A percentile compares a stretch with the other conserved stretches of the same genome.
Conservation (phyloP, 2,329 filamentous ascomycete species). For the Nigrograna mackinnonii region DNA sequence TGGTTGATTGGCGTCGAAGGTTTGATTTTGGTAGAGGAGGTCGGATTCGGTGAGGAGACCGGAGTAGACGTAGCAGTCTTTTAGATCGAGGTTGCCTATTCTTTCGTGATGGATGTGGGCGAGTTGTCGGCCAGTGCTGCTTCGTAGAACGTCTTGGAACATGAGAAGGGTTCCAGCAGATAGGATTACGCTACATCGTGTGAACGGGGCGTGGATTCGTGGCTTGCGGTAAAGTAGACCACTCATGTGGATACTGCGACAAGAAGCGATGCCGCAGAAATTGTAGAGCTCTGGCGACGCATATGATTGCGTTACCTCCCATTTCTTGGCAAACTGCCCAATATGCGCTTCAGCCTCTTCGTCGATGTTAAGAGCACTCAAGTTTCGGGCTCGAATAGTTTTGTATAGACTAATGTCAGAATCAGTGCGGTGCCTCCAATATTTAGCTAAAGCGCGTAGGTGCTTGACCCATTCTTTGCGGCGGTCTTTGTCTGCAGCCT, state of each 20-base stretch:
- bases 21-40: constrained; percentile 66
- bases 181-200: constrained; percentile 63
- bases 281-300: constrained; percentile 69
- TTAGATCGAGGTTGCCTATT: constrained; percentile 61
- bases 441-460: constrained; percentile 59
- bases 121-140: constrained; percentile 57
- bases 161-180: constrained; percentile 64
- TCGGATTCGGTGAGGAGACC: constrained; percentile 66
- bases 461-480: constrained; percentile 66
- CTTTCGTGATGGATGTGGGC: constrained; percentile 66
- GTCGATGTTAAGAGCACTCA: constrained; percentile 64
- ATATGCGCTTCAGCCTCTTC: constrained; percentile 67
- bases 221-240: constrained; percentile 68
- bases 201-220: constrained; percentile 64
- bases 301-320: constrained; percentile 67
- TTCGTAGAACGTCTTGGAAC: constrained; percentile 63
- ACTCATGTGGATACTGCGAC: constrained; percentile 64
- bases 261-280: constrained; percentile 66
- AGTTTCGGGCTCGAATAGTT: constrained; percentile 59
- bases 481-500: constrained; percentile 58
- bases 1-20: constrained; percentile 65
- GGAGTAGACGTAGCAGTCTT: constrained; percentile 68
- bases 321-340: constrained; percentile 69
- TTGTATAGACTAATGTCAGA: constrained; percentile 63
- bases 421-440: constrained; percentile 63